Evolutionary conservation across 2,329 filamentous ascomycete species (phyloP).

Genomic region (Diplodia mutila): DNA sequence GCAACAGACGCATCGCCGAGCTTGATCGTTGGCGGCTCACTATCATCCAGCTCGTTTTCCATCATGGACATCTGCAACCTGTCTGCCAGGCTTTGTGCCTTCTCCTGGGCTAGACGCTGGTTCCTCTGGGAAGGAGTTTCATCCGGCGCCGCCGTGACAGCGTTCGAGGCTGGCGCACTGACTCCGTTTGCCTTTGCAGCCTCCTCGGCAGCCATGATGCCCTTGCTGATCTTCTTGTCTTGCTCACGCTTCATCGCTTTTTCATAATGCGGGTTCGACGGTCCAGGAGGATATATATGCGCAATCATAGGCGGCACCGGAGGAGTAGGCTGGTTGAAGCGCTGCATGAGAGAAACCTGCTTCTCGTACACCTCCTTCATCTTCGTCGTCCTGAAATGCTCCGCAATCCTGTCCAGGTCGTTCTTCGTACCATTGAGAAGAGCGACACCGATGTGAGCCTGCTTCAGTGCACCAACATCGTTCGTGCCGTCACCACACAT

Average conservation of each 20-base stretch:
- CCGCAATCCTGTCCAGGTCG: conserved; percentile 86
- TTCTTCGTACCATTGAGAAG: conserved; percentile 93
- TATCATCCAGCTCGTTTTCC: conserved; percentile 84
- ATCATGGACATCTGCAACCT: conserved; percentile 86
- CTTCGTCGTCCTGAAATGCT: conserved; percentile 91
- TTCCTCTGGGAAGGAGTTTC: conserved; percentile 56
- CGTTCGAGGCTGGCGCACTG: conserved; percentile 51
- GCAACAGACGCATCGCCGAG: conserved; percentile 96
- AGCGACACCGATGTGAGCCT: conserved; percentile 95
- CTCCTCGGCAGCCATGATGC: conserved; percentile 52
- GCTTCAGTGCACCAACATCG: conserved; percentile 95
- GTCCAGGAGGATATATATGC: conserved; percentile 90
- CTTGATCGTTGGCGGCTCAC: conserved; percentile 93
- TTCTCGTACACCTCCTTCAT: conserved; percentile 99
- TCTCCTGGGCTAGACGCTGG: conserved; percentile 58
- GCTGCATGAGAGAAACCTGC: conserved; percentile 85
- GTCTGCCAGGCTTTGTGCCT: conserved; percentile 79
- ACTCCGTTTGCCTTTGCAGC: conserved; percentile 30
- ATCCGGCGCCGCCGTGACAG: conserved; percentile 62
- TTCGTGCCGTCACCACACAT: conserved; percentile 99
- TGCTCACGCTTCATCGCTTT: conserved; percentile 90
- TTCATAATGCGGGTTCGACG: conserved; percentile 88
- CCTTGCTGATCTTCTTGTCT: conserved; percentile 70
- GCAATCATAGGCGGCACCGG: conserved; percentile 91
- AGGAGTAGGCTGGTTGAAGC: conserved; percentile 92